Base-by-base conservation (phyloP, 345 rosid species). In the Ceriops decandra region DNA sequence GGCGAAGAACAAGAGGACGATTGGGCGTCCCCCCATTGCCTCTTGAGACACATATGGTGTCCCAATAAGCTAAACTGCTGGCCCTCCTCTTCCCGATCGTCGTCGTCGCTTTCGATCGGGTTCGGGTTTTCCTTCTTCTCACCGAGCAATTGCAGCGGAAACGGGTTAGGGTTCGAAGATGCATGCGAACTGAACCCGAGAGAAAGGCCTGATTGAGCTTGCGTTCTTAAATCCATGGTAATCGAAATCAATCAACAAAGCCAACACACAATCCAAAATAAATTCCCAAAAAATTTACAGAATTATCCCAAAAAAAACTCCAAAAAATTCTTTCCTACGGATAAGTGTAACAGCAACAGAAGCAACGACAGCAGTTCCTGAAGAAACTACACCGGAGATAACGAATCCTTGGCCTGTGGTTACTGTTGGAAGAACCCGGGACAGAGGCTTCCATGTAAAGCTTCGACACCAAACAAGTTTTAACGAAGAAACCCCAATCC, bases 51-150 rank as follows among this genome's bases (percentile, higher is more conserved):
- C 82, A 91, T 78, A 19, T 85, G 64, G 68, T 91, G 93, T 5
- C 97, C 96, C 62, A 91, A 72, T 22, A 91, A 81, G 11, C 83
- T 81, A 57, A 87, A 87, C 67, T 87, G 87, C 33, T 87, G 76
- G 6, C 71, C 77, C 62, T 80, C 89, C 1, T 72, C 83, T 7
- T 60, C 84, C 2, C 61, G 75, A 2, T 79, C 76, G 3, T 65
- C 73, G 3, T 22, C 62, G 24, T 46, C 52, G 16, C 38, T 28
- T 4, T 24, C 49, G 32, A 36, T 24, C 11, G n/a, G 71, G 57
- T 68, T 33, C 46, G 52, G 76, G 16, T 57, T 57, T n/a, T 51
- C 72, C 53, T 56, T 53, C 58, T 70, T 59, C 49, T 79, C 72
- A 19, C 83, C 84, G 0, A 81, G 79, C 9, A 85, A 72, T 53